Percentiles rank a stretch among this genome's conserved stretches.
phyloP scores from a whole-genome alignment of 495 filamentous ascomycete genomes.

The Aspergillus asperescens region DNA sequence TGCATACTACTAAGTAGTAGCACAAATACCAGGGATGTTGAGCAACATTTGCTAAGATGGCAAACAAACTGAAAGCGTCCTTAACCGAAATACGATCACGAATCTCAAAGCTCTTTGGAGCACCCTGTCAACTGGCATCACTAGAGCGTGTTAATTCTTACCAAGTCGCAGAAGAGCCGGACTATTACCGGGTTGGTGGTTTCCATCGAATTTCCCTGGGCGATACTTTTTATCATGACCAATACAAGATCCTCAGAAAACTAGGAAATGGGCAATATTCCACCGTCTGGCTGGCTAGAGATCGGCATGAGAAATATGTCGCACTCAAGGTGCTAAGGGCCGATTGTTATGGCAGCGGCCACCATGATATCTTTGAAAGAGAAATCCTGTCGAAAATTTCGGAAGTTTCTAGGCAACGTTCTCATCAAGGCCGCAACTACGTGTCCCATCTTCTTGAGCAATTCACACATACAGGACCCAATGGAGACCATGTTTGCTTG shows the following conservation, averaged over 20 bases:
- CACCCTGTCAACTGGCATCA: too few relatives aligned
- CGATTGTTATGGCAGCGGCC: slow-evolving; percentile 24
- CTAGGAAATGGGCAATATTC: slow-evolving; percentile 90
- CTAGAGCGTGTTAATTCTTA: too few relatives aligned
- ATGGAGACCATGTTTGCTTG: slow-evolving; percentile 27
- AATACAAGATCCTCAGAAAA: slow-evolving; percentile 80
- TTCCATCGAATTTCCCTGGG: slow-evolving; percentile 79
- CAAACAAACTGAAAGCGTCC: too few relatives aligned
- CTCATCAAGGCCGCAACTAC: slow-evolving; percentile 22
- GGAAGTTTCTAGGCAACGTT: slow-evolving; percentile 43
- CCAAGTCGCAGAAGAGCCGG: too few relatives aligned
- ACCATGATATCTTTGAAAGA: slow-evolving; percentile 23
- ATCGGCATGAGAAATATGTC: slow-evolving; percentile 24
- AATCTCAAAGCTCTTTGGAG: too few relatives aligned
- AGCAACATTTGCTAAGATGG: too few relatives aligned
- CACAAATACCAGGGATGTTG: too few relatives aligned
- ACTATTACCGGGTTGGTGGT: slow-evolving; percentile 71
- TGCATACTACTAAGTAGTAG: too few relatives aligned
- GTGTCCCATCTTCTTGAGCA: slow-evolving; percentile 27
- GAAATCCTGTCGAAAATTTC: slow-evolving; percentile 22
- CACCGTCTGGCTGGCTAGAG: slow-evolving; percentile 67
- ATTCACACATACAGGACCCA: slow-evolving; percentile 30
- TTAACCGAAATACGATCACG: too few relatives aligned
- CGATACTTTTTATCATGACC: slow-evolving; percentile 76
- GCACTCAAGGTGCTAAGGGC: slow-evolving; percentile 33